A percentile compares a stretch with the other conserved stretches of the same genome.
Conservation (phyloP, 495 filamentous ascomycete genomes). For the Glarea lozoyensis region DNA sequence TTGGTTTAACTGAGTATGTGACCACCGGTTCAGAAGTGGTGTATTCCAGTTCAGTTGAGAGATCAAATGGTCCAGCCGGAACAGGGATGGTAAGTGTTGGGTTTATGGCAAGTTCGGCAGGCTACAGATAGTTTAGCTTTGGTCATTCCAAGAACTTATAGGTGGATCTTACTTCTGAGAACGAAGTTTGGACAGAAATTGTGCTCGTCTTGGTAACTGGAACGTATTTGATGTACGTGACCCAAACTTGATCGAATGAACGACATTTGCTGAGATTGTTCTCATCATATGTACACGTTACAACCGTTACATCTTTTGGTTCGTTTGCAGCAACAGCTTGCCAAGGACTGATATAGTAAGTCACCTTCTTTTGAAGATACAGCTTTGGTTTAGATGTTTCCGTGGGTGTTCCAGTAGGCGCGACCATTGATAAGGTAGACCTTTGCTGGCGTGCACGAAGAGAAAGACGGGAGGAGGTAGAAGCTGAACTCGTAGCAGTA, state of each 20-base stretch:
- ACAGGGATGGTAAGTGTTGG: no score
- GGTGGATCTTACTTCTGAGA: no score
- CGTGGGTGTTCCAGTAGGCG: neutral
- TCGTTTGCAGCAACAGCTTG: conserved; percentile 5
- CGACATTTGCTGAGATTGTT: neutral
- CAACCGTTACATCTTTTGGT: conserved; percentile 5
- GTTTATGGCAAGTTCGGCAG: no score
- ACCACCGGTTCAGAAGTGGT: no score
- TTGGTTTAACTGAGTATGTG: no score
- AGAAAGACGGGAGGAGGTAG: neutral
- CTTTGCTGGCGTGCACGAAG: no score
- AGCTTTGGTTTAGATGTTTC: neutral
- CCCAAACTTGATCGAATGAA: conserved; percentile 7
- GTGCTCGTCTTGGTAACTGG: conserved; percentile 3
- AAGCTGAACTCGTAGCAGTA: neutral
- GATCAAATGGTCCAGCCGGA: no score
- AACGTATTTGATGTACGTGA: neutral
- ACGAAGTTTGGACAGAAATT: neutral
- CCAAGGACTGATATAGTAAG: conserved; percentile 12
- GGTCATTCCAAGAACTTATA: no score
- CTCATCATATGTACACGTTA: conserved; percentile 2
- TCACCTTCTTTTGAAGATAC: conserved; percentile 8
- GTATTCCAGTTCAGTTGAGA: no score
- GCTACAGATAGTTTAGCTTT: no score
- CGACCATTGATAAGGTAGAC: no score